Evolutionary conservation across 371 early-diverging fungal genomes (phyloP).

Genomic region (Haplosporangium sp.): DNA sequence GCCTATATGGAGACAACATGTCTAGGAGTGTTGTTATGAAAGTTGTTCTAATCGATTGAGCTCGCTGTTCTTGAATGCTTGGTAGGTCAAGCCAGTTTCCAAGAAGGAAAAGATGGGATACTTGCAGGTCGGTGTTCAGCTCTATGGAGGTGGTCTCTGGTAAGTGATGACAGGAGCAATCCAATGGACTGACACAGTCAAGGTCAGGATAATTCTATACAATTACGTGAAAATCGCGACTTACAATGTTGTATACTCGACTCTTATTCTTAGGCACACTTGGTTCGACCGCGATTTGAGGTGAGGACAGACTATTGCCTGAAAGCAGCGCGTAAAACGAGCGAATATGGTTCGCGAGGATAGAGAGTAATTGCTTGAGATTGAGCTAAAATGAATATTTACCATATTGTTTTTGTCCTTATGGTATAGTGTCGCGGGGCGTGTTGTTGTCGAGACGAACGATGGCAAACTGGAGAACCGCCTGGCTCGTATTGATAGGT

Average conservation of each 20-base stretch:
- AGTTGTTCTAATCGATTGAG: neutral
- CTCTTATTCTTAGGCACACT: constrained; percentile 78
- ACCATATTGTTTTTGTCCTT: neutral
- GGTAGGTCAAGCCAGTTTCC: constrained; percentile 92
- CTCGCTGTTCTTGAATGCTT: neutral
- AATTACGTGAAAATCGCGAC: neutral
- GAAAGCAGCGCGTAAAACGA: neutral
- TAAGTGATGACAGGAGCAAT: constrained; percentile 31
- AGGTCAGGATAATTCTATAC: no score
- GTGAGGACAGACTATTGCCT: constrained; percentile 6
- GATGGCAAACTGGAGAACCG: constrained; percentile 77
- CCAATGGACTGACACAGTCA: no score
- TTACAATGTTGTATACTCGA: neutral
- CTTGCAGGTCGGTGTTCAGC: constrained; percentile 90
- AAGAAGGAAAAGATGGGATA: constrained; percentile 87
- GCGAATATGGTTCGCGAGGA: no score
- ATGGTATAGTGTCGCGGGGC: constrained; percentile 84
- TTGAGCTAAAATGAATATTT: no score
- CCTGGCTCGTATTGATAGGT: constrained; percentile 82
- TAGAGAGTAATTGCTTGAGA: no score
- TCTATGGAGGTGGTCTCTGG: constrained; percentile 96
- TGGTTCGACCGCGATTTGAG: constrained; percentile 98
- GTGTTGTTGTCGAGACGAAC: constrained; percentile 83
- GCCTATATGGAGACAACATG: neutral
- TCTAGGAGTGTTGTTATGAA: neutral